phyloP scores from a whole-genome alignment of 257 asterid species.

The Jacaranda mimosifolia region DNA sequence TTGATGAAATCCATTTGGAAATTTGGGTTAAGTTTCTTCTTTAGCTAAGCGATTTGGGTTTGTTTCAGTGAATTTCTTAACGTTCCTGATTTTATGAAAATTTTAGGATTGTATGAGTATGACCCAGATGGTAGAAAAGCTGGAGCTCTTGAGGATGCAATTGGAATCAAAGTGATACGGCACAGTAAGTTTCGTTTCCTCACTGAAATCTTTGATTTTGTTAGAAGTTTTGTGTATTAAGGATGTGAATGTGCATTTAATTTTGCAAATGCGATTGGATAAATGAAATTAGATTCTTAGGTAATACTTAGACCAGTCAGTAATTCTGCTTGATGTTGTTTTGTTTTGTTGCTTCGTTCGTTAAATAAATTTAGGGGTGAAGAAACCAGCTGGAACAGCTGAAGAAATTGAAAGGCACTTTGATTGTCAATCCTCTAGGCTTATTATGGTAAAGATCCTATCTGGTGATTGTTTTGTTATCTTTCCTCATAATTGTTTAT shows the following conservation, averaged over 20 bases:
- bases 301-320: slow-evolving; percentile 11
- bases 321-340: slow-evolving; percentile 26
- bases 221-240: not conserved
- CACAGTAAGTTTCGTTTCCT: slow-evolving; percentile 63
- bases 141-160: slow-evolving; percentile 74
- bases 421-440: slow-evolving; percentile 82
- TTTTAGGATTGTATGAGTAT: slow-evolving; percentile 80
- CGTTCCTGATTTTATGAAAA: slow-evolving; percentile 10
- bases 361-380: slow-evolving; percentile 55
- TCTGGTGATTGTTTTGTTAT: slow-evolving; percentile 11
- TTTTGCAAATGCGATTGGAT: slow-evolving; percentile 14
- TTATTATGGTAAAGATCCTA: slow-evolving; percentile 69
- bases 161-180: slow-evolving; percentile 83
- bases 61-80: slow-evolving; percentile 21
- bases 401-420: slow-evolving; percentile 87
- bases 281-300: not conserved
- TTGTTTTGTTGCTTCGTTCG: slow-evolving; percentile 30
- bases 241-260: not conserved
- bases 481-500: not conserved
- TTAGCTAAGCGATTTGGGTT: not conserved
- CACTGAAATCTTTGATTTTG: slow-evolving; percentile 11
- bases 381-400: slow-evolving; percentile 96
- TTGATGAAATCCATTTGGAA: not conserved
- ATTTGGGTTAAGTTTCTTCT: slow-evolving; percentile 10
- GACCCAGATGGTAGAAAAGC: slow-evolving; percentile 89